Conservation (phyloP, 108 stramenopile species). For the Nannochloropsis gaditana region DNA sequence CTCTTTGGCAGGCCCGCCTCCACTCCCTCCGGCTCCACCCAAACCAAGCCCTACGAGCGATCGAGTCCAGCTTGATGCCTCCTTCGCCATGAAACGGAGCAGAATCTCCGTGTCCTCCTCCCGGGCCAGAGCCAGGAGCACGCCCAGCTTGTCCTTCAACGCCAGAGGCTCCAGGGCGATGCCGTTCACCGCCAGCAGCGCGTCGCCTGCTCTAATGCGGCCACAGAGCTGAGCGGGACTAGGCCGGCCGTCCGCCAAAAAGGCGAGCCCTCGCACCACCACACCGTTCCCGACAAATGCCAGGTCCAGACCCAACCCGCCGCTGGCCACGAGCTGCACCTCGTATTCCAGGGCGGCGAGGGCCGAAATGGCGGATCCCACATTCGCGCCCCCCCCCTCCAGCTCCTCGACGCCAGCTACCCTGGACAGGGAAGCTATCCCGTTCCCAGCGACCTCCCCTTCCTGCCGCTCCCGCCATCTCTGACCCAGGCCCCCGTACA, state of each 20-base stretch:
- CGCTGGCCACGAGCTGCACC: slow-evolving; percentile 3
- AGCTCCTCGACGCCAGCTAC: not conserved
- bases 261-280: not conserved
- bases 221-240: not conserved
- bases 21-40: not conserved
- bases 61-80: not conserved
- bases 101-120: not conserved
- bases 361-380: not conserved
- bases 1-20: not conserved
- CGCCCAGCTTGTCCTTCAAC: slow-evolving; percentile 3
- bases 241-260: slow-evolving; percentile 15
- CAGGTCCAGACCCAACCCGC: not conserved
- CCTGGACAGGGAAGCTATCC: not conserved
- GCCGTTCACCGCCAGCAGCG: not conserved
- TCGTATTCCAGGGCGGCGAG: not conserved
- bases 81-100: not conserved
- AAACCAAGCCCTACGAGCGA: not conserved
- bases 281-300: not conserved
- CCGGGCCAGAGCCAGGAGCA: not conserved
- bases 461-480: slow-evolving; percentile 7
- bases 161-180: not conserved
- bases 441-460: not conserved
- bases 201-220: not conserved
- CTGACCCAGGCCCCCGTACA: not conserved
- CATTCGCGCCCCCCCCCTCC: not conserved